phyloP scores from a whole-genome alignment of 202 grass and related monocot genomes.

The Saccharum hybrid region DNA sequence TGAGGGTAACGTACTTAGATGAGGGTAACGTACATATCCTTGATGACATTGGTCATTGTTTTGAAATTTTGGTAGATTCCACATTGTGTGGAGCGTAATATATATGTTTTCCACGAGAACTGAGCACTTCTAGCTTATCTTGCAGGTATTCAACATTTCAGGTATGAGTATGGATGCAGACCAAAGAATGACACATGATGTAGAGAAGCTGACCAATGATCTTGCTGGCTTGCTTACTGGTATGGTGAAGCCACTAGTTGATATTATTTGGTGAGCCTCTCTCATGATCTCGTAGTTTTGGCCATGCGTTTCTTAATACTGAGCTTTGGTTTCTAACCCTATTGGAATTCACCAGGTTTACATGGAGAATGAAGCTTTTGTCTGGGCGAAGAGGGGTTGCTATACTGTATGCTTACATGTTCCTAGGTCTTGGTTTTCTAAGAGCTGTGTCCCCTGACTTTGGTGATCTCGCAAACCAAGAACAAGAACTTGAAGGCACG shows the following conservation, averaged over 20 bases:
- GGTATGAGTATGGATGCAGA: constrained; percentile 86
- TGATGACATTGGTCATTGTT: no score
- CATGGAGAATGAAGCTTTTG: constrained; percentile 99
- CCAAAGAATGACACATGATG: constrained; percentile 93
- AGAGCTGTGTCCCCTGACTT: constrained; percentile 93
- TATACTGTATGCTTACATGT: constrained; percentile 95
- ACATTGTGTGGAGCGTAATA: background rate
- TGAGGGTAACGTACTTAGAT: no score
- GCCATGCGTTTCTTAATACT: constrained; percentile 6
- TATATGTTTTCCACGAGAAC: constrained; percentile 23
- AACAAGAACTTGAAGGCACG: constrained; percentile 91
- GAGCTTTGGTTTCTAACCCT: constrained; percentile 40
- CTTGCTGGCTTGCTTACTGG: constrained; percentile 92
- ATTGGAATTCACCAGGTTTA: constrained; percentile 74
- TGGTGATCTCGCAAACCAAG: constrained; percentile 87
- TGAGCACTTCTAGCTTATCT: constrained; percentile 5
- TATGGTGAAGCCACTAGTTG: constrained; percentile 96
- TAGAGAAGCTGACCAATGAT: constrained; percentile 93
- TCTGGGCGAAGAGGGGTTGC: constrained; percentile 91
- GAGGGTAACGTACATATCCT: no score
- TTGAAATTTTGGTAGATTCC: constrained; percentile 5
- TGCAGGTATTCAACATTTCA: constrained; percentile 82
- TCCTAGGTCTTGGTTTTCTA: constrained; percentile 93
- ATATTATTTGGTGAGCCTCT: constrained; percentile 84
- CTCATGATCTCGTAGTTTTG: constrained; percentile 16